Conservation (phyloP, 345 rosid genomes). For the Acer campestre region DNA sequence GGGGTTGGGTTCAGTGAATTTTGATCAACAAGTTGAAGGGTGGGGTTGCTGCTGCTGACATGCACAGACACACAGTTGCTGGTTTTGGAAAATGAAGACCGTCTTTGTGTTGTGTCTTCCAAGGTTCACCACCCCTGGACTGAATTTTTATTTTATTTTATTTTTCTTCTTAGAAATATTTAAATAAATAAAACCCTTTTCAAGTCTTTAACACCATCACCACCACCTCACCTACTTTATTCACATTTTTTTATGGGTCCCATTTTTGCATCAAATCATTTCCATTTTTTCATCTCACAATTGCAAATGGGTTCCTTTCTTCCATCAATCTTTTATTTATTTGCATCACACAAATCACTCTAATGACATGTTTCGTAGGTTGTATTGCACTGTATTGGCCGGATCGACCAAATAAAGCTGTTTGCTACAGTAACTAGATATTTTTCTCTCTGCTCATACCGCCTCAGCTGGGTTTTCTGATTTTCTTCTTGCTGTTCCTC, state of each 20-base stretch:
- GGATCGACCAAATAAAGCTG: no score
- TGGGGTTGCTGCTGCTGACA: constrained; percentile 18
- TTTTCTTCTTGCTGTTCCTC: no score
- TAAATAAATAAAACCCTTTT: neutral
- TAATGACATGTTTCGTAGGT: no score
- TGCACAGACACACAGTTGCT: constrained; percentile 19
- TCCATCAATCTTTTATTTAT: no score
- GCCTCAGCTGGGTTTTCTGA: no score
- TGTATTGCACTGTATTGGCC: no score
- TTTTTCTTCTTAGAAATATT: neutral
- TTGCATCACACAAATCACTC: neutral
- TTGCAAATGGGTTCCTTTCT: neutral
- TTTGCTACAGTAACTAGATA: no score
- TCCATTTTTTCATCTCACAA: neutral
- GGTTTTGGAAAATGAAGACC: constrained; percentile 23
- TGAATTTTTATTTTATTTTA: neutral
- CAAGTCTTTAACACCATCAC: neutral
- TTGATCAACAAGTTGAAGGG: neutral
- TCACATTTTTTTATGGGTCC: constrained; percentile 1
- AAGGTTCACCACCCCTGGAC: constrained; percentile 49
- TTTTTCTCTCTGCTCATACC: no score
- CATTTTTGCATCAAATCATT: neutral
- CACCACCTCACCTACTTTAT: neutral
- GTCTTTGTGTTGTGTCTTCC: constrained; percentile 22
- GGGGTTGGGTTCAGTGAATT: constrained; percentile 34